phyloP scores from a whole-genome alignment of 2,329 filamentous ascomycete species.

The Pseudogymnoascus sp. region DNA sequence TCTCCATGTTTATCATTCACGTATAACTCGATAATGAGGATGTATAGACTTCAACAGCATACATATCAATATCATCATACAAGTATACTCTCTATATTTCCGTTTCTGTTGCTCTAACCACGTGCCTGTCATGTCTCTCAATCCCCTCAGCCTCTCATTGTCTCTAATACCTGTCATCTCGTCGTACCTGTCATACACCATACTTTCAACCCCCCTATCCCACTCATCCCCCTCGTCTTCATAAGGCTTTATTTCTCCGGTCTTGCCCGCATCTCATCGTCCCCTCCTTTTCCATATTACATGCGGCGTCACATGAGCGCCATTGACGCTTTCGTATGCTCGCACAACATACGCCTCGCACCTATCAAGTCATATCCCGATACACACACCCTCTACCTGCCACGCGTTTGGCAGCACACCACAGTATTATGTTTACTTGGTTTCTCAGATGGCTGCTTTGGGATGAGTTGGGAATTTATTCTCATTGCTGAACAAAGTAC shows the following conservation, averaged over 20 bases:
- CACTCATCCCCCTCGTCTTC: not conserved
- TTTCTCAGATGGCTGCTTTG: not conserved
- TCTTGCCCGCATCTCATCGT: not conserved
- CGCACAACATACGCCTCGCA: not conserved
- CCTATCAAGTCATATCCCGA: constrained; percentile 8
- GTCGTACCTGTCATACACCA: not conserved
- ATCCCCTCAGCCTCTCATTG: too few species aligned
- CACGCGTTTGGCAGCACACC: not conserved
- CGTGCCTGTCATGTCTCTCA: not conserved
- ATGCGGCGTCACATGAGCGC: not conserved
- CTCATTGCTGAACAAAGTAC: not conserved
- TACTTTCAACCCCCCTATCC: not conserved
- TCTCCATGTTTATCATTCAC: not conserved
- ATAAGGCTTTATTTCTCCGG: not conserved
- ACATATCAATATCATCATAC: not conserved
- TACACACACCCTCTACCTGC: not conserved
- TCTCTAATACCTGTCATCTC: too few species aligned
- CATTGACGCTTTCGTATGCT: not conserved
- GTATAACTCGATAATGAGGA: not conserved
- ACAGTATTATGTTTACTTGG: not conserved
- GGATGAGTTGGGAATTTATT: not conserved
- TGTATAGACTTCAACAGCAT: not conserved
- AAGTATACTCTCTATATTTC: not conserved
- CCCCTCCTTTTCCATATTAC: not conserved
- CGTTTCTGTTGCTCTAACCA: not conserved